Percentiles rank a stretch among this genome's conserved stretches.
Evolutionary conservation across 805 yeast species (phyloP).

Genomic region (Isabelozyma rhagii): DNA sequence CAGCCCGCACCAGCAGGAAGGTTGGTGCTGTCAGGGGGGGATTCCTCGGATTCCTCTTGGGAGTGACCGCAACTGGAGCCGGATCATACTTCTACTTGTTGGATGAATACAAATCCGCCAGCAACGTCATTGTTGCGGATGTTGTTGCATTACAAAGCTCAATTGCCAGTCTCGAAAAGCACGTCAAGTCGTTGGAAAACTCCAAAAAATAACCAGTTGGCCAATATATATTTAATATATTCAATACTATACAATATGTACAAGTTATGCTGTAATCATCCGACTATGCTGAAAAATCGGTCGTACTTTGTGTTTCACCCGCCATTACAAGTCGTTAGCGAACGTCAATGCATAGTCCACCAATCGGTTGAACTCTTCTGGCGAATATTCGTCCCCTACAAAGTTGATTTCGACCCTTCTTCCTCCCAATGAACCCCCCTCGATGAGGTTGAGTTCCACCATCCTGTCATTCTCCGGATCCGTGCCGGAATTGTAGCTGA

Average conservation of each 20-base stretch:
- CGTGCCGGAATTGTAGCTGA: slow-evolving; percentile 35
- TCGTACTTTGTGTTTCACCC: no score
- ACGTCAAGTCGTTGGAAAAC: slow-evolving; percentile 59
- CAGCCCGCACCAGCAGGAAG: slow-evolving; percentile 25
- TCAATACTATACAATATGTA: background rate
- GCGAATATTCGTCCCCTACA: slow-evolving; percentile 28
- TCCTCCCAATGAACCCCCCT: slow-evolving; percentile 62
- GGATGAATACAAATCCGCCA: slow-evolving; percentile 74
- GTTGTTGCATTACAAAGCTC: slow-evolving; percentile 68
- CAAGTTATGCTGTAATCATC: background rate
- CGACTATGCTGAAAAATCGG: no score
- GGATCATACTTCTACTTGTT: slow-evolving; percentile 75
- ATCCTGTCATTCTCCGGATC: slow-evolving; percentile 26
- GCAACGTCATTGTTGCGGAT: slow-evolving; percentile 70
- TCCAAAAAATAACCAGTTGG: slow-evolving; percentile 5
- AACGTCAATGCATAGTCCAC: slow-evolving; percentile 9
- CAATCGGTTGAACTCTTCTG: slow-evolving; percentile 18
- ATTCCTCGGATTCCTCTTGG: slow-evolving; percentile 74
- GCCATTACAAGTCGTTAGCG: background rate
- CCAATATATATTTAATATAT: background rate
- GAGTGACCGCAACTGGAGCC: slow-evolving; percentile 70
- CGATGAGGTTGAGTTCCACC: slow-evolving; percentile 45
- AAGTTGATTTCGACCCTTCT: slow-evolving; percentile 47
- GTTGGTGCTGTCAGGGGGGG: slow-evolving; percentile 46
- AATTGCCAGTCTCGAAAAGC: slow-evolving; percentile 63